phyloP scores from a whole-genome alignment of 352 stramenopile species.

The Phytophthora pisi region DNA sequence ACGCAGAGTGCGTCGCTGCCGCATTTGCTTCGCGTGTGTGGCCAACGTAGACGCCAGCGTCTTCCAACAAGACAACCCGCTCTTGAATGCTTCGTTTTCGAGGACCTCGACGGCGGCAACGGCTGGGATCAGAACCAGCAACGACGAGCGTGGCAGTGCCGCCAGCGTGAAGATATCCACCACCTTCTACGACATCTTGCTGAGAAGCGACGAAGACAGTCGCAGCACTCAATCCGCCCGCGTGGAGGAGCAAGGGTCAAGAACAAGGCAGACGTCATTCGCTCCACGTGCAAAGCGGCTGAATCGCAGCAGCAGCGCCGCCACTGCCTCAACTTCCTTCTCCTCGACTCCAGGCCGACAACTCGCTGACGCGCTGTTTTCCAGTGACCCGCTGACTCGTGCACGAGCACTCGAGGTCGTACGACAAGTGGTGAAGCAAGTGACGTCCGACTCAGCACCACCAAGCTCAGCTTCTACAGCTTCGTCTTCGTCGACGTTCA shows the following conservation, averaged over 20 bases:
- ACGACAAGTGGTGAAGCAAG: slow-evolving; percentile 51
- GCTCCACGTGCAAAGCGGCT: slow-evolving; percentile 26
- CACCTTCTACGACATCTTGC: slow-evolving; percentile 33
- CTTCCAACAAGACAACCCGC: slow-evolving; percentile 42
- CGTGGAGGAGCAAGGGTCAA: neutral
- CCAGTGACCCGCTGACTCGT: slow-evolving; percentile 49
- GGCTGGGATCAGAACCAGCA: neutral
- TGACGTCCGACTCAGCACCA: slow-evolving; percentile 32
- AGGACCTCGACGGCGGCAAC: slow-evolving; percentile 20
- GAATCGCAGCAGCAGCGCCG: slow-evolving; percentile 35
- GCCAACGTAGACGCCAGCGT: slow-evolving; percentile 56
- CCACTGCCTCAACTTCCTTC: slow-evolving; percentile 27
- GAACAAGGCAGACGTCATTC: slow-evolving; percentile 5
- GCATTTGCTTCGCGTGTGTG: slow-evolving; percentile 68
- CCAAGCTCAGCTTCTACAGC: slow-evolving; percentile 27
- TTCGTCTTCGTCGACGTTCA: slow-evolving; percentile 18
- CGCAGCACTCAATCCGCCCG: slow-evolving; percentile 11
- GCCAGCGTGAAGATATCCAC: slow-evolving; percentile 26
- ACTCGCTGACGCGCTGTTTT: slow-evolving; percentile 71
- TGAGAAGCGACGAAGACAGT: slow-evolving; percentile 11
- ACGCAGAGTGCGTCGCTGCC: slow-evolving; percentile 53
- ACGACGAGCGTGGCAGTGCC: slow-evolving; percentile 9
- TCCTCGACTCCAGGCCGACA: slow-evolving; percentile 50
- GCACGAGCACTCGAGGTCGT: slow-evolving; percentile 61
- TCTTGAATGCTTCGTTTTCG: slow-evolving; percentile 28